These are phyloP conservation scores for cucumber (Cucumis sativus) DNA, from an alignment of 306 rosid genomes.

Conservation along the genomic window DNA sequence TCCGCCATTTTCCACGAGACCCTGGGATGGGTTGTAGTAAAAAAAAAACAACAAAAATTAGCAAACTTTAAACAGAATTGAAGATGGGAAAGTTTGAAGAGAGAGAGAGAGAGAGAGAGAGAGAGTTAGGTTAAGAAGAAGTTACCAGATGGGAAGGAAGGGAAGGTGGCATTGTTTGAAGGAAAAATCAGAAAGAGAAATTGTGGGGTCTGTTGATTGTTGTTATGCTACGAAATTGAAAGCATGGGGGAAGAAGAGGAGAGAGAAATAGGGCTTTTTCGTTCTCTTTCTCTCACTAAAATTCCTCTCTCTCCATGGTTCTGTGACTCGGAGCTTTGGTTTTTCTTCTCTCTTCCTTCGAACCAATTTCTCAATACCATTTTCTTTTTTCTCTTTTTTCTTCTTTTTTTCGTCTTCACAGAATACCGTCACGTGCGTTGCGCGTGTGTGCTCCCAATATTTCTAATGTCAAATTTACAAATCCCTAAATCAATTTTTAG, in stretches of 20 bases:
- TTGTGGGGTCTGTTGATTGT: conserved; percentile 80
- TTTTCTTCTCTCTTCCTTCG: not conserved
- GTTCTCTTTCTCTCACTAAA: not conserved
- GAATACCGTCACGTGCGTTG: no score
- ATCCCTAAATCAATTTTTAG: no score
- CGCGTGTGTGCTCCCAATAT: no score
- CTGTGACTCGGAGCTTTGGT: not conserved
- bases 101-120: not conserved
- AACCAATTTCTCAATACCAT: not conserved
- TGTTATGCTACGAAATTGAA: conserved; percentile 20
- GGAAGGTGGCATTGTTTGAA: conserved; percentile 68
- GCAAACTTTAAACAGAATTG: not conserved
- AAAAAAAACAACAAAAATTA: not conserved
- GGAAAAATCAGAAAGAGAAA: conserved; percentile 13
- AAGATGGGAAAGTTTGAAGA: not conserved
- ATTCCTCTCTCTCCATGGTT: not conserved
- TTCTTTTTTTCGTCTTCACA: no score
- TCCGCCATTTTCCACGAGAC: conserved; percentile 74
- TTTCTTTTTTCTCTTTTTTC: not conserved
- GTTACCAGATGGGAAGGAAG: conserved; percentile 45
- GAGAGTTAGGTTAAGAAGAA: conserved; percentile 13
- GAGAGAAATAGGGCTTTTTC: conserved; percentile 9
- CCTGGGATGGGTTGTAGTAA: conserved; percentile 25
- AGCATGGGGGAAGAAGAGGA: conserved; percentile 8
- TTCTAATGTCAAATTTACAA: no score